A percentile compares a stretch with the other conserved stretches of the same genome.
Conservation (phyloP, 2,329 filamentous ascomycete species). For the Fulvia fulva region DNA sequence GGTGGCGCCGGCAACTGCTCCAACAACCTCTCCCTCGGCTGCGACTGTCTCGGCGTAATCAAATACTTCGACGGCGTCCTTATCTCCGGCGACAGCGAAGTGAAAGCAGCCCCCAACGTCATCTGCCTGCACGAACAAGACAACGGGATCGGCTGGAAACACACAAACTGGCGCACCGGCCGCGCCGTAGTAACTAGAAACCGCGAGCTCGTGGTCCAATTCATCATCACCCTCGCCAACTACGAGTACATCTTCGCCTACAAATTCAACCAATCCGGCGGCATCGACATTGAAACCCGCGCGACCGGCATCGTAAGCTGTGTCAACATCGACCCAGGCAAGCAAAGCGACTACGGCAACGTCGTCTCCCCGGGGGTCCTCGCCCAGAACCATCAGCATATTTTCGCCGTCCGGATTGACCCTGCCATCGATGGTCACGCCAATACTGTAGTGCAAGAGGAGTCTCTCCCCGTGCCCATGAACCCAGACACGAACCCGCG, state of each 20-base stretch:
- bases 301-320: slow-evolving; percentile 65
- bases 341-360: slow-evolving; percentile 50
- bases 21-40: slow-evolving; percentile 65
- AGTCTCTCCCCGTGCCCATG: slow-evolving; percentile 48
- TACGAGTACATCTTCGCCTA: slow-evolving; percentile 67
- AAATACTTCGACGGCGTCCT: slow-evolving; percentile 58
- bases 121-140: slow-evolving; percentile 68
- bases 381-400: slow-evolving; percentile 67
- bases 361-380: slow-evolving; percentile 62
- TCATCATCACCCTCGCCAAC: slow-evolving; percentile 60
- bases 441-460: slow-evolving; percentile 53
- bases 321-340: slow-evolving; percentile 54
- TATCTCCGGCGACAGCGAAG: slow-evolving; percentile 52
- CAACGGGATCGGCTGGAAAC: slow-evolving; percentile 66
- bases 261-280: slow-evolving; percentile 61
- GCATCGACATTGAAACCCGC: slow-evolving; percentile 57
- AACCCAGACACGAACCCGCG: slow-evolving; percentile 55
- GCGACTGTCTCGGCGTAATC: slow-evolving; percentile 59
- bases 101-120: slow-evolving; percentile 55
- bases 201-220: slow-evolving; percentile 63
- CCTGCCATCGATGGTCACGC: slow-evolving; percentile 57
- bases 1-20: slow-evolving; percentile 62
- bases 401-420: slow-evolving; percentile 63
- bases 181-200: slow-evolving; percentile 59
- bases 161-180: slow-evolving; percentile 64